A percentile compares a stretch with the other conserved stretches of the same genome.
phyloP scores from a whole-genome alignment of 768 basidiomycete genomes.

The Pleurotus djamor region DNA sequence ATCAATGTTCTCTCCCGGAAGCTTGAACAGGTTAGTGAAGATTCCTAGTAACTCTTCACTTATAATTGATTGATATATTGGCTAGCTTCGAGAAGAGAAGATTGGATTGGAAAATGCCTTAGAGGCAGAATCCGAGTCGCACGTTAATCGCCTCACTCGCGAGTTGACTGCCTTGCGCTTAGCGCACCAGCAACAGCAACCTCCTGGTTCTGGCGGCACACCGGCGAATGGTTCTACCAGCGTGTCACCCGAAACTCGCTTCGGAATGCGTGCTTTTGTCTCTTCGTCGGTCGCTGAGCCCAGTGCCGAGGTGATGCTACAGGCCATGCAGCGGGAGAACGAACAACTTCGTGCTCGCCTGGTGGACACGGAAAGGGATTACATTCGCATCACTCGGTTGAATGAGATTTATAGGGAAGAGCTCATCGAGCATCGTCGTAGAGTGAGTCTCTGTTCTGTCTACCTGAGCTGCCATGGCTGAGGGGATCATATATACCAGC shows the following conservation, averaged over 20 bases:
- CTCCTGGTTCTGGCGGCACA: neutral
- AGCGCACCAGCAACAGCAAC: constrained; percentile 51
- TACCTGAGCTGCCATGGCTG: too few species aligned
- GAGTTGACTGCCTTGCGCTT: constrained; percentile 66
- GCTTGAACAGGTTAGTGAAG: constrained; percentile 66
- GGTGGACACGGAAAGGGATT: constrained; percentile 76
- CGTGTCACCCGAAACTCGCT: constrained; percentile 29
- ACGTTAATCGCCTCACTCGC: constrained; percentile 73
- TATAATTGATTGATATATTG: neutral
- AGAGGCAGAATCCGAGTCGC: constrained; percentile 84
- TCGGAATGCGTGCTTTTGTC: constrained; percentile 26
- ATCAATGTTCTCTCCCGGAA: constrained; percentile 82
- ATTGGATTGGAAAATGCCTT: constrained; percentile 78
- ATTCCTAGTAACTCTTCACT: neutral
- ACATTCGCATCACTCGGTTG: constrained; percentile 66
- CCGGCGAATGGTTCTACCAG: constrained; percentile 20
- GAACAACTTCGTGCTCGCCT: constrained; percentile 66
- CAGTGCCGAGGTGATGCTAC: constrained; percentile 59
- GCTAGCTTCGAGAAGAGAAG: constrained; percentile 80
- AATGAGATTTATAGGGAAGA: constrained; percentile 88
- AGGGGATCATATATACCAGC: constrained; percentile 29
- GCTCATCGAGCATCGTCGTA: constrained; percentile 70
- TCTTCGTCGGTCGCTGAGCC: constrained; percentile 21
- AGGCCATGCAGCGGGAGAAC: constrained; percentile 78
- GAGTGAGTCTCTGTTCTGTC: too few species aligned